Evolutionary conservation across 208 protist species (phyloP).

Genomic region (Crithidia brevicula): DNA sequence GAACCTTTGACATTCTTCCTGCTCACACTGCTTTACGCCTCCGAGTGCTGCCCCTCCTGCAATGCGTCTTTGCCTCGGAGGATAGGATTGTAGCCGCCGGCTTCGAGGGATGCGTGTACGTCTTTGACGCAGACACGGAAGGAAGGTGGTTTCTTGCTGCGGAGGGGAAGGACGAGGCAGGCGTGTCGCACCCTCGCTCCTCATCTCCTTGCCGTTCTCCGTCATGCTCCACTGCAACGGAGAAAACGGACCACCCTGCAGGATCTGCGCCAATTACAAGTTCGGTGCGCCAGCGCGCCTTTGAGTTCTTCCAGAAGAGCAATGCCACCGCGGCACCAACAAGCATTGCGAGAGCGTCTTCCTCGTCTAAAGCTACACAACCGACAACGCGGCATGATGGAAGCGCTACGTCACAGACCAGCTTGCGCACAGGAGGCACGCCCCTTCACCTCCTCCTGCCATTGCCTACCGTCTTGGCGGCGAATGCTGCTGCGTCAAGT

Average conservation of each 20-base stretch:
- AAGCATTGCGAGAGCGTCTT: too few species aligned
- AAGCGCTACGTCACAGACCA: too few species aligned
- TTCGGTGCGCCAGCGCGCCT: slow-evolving; percentile 3
- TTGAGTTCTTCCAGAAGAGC: slow-evolving; percentile 12
- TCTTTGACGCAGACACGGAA: slow-evolving; percentile 4
- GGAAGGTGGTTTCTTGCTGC: not conserved
- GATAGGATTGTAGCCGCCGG: slow-evolving; percentile 10
- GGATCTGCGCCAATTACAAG: not conserved
- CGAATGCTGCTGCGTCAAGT: too few species aligned
- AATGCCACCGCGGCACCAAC: not conserved
- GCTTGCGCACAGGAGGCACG: too few species aligned
- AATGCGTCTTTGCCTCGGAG: slow-evolving; percentile 20
- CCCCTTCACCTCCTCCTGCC: not conserved
- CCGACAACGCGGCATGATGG: too few species aligned
- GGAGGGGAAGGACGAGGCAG: not conserved
- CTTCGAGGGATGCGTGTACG: slow-evolving; percentile 25
- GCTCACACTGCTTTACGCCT: slow-evolving; percentile 7
- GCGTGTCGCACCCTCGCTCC: too few species aligned
- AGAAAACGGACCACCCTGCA: not conserved
- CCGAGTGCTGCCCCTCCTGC: slow-evolving; percentile 18
- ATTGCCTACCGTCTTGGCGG: too few species aligned
- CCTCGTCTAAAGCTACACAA: too few species aligned
- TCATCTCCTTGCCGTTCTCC: too few species aligned
- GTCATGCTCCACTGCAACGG: not conserved
- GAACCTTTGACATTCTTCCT: not conserved